phyloP scores from a whole-genome alignment of 352 stramenopile species.

The Phytophthora podocarpi region DNA sequence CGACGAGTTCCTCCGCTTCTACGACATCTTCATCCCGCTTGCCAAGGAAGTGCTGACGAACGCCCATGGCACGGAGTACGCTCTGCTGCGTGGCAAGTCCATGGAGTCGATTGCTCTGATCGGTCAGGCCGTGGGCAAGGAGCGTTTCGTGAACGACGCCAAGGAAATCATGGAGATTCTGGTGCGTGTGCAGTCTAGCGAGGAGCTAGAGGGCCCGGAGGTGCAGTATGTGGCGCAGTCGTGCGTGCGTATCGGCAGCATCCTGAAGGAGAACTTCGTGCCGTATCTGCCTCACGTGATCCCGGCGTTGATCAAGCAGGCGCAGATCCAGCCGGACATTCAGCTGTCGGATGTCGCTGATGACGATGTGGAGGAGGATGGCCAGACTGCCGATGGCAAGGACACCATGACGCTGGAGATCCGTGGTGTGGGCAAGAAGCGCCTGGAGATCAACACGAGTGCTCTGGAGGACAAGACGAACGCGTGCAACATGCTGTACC shows the following conservation, averaged over 20 bases:
- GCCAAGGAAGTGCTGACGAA: constrained; percentile 86
- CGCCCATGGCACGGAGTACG: constrained; percentile 76
- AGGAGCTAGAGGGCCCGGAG: constrained; percentile 73
- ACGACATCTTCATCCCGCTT: constrained; percentile 89
- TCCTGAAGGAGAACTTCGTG: constrained; percentile 89
- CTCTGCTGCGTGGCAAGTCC: constrained; percentile 82
- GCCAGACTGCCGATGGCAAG: constrained; percentile 63
- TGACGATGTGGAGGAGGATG: constrained; percentile 60
- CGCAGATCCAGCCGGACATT: constrained; percentile 82
- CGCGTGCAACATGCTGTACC: constrained; percentile 90
- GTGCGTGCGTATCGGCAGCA: constrained; percentile 85
- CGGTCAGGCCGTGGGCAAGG: constrained; percentile 87
- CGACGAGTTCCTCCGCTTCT: constrained; percentile 78
- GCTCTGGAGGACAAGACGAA: constrained; percentile 88
- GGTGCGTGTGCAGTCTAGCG: constrained; percentile 72
- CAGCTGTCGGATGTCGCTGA: constrained; percentile 73
- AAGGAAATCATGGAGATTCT: constrained; percentile 90
- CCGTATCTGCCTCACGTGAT: constrained; percentile 86
- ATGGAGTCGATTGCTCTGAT: constrained; percentile 91
- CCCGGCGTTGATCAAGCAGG: constrained; percentile 81
- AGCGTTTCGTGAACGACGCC: constrained; percentile 75
- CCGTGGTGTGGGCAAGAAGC: constrained; percentile 80
- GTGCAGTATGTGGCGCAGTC: constrained; percentile 89
- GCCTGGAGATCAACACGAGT: constrained; percentile 87
- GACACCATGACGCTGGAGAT: constrained; percentile 82